Conservation (phyloP, 345 rosid genomes). For the Bruguiera parviflora region DNA sequence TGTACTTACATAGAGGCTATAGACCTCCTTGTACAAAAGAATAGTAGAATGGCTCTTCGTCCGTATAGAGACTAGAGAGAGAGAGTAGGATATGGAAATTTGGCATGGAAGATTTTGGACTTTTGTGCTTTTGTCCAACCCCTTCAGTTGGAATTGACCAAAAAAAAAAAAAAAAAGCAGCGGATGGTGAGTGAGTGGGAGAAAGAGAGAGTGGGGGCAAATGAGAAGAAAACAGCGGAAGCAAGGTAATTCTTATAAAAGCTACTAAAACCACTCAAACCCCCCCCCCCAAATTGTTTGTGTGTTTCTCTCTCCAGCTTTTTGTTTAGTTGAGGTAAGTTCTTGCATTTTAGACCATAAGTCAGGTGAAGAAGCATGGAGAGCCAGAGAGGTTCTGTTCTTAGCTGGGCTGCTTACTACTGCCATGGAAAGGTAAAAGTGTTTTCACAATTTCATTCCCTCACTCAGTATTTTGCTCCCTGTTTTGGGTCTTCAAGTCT, state of each 20-base stretch:
- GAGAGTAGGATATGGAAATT: constrained; percentile 13
- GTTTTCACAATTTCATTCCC: constrained; percentile 1
- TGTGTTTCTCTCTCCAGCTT: constrained; percentile 2
- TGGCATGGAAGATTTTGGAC: constrained; percentile 38
- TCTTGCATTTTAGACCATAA: not conserved
- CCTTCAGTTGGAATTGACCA: not conserved
- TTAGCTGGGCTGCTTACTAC: constrained; percentile 51
- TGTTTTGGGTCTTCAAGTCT: not conserved
- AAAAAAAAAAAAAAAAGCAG: not conserved
- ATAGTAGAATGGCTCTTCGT: constrained; percentile 5
- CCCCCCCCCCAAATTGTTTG: constrained; percentile 12
- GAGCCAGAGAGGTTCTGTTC: constrained; percentile 47
- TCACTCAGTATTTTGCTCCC: not conserved
- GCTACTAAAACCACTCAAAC: constrained; percentile 26
- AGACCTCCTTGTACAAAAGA: constrained; percentile 15
- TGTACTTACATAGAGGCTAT: not conserved
- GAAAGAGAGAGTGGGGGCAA: not conserved
- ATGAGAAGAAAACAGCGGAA: constrained; percentile 7
- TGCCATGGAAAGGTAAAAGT: constrained; percentile 57
- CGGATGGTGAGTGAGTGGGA: not conserved
- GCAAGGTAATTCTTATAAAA: constrained; percentile 28
- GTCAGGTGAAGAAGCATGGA: constrained; percentile 48
- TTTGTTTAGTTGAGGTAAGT: not conserved
- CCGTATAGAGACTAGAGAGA: not conserved
- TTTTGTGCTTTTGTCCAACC: constrained; percentile 41